Percentiles rank a stretch among this genome's conserved stretches.
Conservation (phyloP, 169 alveolate genomes). For the Cryptosporidium canis region DNA sequence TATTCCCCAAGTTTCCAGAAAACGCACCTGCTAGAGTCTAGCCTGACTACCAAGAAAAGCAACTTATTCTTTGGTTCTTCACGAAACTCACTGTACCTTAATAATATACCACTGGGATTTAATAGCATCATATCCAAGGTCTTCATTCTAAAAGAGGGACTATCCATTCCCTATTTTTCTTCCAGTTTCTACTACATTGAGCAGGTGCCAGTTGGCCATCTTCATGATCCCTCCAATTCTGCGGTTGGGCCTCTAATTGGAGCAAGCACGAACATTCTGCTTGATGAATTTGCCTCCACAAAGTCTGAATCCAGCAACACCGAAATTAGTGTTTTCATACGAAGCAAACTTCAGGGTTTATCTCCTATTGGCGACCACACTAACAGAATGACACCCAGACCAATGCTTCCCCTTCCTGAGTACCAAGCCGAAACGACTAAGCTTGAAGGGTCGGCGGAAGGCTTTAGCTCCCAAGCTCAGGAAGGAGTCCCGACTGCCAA, state of each 20-base stretch:
- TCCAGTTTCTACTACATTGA: constrained; percentile 38
- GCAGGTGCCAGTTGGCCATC: constrained; percentile 14
- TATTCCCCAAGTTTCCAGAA: not conserved
- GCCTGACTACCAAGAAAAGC: not conserved
- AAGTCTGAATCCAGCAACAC: not conserved
- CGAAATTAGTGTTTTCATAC: not conserved
- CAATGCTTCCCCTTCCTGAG: constrained; percentile 46
- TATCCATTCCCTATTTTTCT: constrained; percentile 41
- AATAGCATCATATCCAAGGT: constrained; percentile 30
- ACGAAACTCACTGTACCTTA: constrained; percentile 34
- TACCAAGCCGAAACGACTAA: not conserved
- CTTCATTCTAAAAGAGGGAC: constrained; percentile 9
- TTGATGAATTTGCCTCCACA: constrained; percentile 1
- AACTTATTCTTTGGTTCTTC: constrained; percentile 45
- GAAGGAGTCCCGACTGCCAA: not conserved
- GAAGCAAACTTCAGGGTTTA: constrained; percentile 3
- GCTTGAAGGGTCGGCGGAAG: not conserved
- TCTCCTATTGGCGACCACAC: not conserved
- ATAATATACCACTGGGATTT: constrained; percentile 1
- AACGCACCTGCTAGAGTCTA: not conserved
- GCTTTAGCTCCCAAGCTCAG: not conserved
- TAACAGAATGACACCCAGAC: not conserved
- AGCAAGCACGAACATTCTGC: not conserved
- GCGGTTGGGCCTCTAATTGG: constrained; percentile 68
- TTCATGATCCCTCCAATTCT: constrained; percentile 24